Evolutionary conservation across 495 filamentous ascomycete genomes (phyloP).

Genomic region (Parathielavia hyrcaniae): DNA sequence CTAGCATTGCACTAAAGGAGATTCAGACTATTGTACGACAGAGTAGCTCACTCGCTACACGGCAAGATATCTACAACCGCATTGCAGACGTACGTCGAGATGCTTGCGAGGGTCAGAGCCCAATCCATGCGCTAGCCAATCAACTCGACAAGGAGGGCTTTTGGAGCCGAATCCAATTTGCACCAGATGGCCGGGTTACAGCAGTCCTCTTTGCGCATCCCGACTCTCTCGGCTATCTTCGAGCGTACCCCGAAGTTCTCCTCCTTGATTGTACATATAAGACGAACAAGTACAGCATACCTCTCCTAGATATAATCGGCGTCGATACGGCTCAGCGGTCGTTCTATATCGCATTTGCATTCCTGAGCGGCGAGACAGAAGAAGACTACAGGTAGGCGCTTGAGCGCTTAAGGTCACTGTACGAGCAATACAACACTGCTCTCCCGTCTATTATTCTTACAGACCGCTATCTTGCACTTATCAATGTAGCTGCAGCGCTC

Average conservation of each 20-base stretch:
- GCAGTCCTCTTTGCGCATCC: neutral
- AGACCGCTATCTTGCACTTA: too few species aligned
- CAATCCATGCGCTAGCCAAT: too few species aligned
- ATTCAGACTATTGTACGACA: neutral
- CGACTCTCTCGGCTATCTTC: neutral
- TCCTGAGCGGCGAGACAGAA: too few species aligned
- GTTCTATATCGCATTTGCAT: too few species aligned
- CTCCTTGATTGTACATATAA: neutral
- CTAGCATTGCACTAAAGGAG: neutral
- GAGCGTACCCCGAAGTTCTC: neutral
- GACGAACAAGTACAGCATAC: neutral
- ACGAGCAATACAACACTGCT: neutral
- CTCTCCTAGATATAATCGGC: too few species aligned
- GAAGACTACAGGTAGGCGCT: neutral
- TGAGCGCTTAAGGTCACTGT: constrained; percentile 1
- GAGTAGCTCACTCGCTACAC: neutral
- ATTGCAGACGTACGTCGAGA: neutral
- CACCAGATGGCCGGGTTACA: neutral
- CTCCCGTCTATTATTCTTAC: neutral
- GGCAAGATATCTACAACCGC: neutral
- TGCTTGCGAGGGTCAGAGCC: neutral
- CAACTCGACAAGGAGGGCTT: too few species aligned
- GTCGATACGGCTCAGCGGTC: too few species aligned
- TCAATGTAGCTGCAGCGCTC: constrained; percentile 2
- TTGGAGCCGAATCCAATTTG: neutral